These are phyloP conservation scores for Karstenula rhodostoma DNA, from an alignment of 2,329 filamentous ascomycete genomes.

Conservation along the genomic window DNA sequence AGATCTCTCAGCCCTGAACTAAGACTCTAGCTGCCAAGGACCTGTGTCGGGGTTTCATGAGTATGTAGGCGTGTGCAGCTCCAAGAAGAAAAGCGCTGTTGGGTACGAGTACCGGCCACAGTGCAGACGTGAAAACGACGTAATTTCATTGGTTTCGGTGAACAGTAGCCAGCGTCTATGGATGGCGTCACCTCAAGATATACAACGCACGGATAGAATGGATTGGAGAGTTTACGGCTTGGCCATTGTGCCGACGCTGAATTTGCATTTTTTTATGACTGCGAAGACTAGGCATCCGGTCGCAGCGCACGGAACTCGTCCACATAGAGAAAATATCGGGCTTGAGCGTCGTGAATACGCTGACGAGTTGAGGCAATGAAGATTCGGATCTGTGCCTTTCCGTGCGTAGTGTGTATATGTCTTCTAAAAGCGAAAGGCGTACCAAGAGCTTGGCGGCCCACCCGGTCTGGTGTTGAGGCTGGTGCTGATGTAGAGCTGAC, in stretches of 20 bases:
- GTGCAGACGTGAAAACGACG: slow-evolving; percentile 5
- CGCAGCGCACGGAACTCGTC: not conserved
- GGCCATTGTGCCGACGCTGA: not conserved
- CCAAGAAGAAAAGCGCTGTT: slow-evolving; percentile 18
- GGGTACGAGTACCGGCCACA: slow-evolving; percentile 3
- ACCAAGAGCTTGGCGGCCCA: slow-evolving; percentile 2
- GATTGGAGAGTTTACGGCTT: not conserved
- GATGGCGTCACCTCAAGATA: not conserved
- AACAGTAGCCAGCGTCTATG: not conserved
- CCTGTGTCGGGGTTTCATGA: slow-evolving; percentile 4
- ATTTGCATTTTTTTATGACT: not conserved
- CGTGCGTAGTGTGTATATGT: not conserved
- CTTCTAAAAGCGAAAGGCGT: not conserved
- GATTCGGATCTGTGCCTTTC: slow-evolving; percentile 4
- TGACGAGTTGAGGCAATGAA: not conserved
- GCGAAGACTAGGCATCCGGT: not conserved
- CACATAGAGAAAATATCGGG: not conserved
- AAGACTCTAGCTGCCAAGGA: slow-evolving; percentile 21
- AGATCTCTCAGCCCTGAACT: slow-evolving; percentile 18
- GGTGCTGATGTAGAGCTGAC: slow-evolving; percentile 29
- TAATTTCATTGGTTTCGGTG: not conserved
- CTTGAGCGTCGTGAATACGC: not conserved
- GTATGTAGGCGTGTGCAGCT: slow-evolving; percentile 13
- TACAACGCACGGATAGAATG: not conserved
- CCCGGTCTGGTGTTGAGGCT: slow-evolving; percentile 24